Base-by-base conservation (phyloP, 306 rosid species). In the Morella rubra region DNA sequence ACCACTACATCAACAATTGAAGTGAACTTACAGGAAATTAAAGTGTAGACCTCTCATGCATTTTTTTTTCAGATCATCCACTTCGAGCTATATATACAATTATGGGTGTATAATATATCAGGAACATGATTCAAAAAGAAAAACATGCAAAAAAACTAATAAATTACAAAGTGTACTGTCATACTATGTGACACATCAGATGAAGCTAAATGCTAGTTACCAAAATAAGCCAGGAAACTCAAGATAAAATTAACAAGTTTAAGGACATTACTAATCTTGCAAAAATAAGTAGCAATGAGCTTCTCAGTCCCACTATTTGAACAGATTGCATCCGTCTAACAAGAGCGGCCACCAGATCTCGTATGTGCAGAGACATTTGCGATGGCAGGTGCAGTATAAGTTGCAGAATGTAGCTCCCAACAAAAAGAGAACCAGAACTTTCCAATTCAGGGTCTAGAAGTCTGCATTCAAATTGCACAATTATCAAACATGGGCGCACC, bases 341-440 rank as follows among this genome's bases (percentile, higher is more conserved):
- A 77, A 95, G 89, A 65, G 98, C 97, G 77, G 86, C 92, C 77
- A 88, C 92, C 85, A 95, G 88, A 66, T 92, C 95, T 19, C 73
- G 90, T 69, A 95, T 86, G 81, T 95, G 96, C 19, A 82, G 88
- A 11, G 91, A 88, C 96, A 95, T 95, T 71, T 95, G 96, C 20
- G 92, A 88, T 44, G 91, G 91, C 55, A 95, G 86, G 87, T 92
- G 96, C 86, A 94, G 86, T 84, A 95, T 85, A 81, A 95, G 93
- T 81, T 95, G 98, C 85, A 95, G 89, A 72, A 95, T 85, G 81
- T 86, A 90, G 84, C 96, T 87, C 76, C 98, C 98, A 83, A 84
- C 98, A 81, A 95, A 95, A 56, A 92, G 90, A 20, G 97, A 95
- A 79, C 95, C 97, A 22, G 98, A 95, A 89, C 97, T 89, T 77